phyloP scores from a whole-genome alignment of 1,139 yeast species.

The Geotrichum cucujoidarum region DNA sequence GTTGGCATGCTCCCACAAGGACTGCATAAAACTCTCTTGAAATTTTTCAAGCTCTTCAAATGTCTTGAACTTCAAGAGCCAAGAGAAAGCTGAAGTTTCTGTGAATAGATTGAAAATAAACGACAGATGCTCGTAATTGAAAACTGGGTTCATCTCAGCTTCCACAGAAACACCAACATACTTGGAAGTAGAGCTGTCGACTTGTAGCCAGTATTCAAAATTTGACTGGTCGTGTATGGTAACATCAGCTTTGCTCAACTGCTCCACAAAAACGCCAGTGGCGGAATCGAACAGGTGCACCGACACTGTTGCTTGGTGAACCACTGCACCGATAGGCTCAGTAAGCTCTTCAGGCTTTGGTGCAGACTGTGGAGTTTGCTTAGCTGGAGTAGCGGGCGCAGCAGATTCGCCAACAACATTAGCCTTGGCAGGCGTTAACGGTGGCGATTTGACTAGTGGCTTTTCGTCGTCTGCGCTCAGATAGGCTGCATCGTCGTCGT shows the following conservation, averaged over 20 bases:
- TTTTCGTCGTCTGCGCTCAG: conserved; percentile 1
- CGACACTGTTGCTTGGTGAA: conserved; percentile 33
- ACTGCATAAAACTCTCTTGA: conserved; percentile 48
- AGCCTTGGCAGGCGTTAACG: not conserved
- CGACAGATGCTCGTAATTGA: conserved; percentile 52
- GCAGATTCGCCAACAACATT: not conserved
- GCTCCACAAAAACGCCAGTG: conserved; percentile 47
- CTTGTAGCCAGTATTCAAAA: conserved; percentile 52
- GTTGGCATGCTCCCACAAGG: conserved; percentile 61
- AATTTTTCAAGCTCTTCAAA: conserved; percentile 45
- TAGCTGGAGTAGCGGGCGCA: conserved; percentile 7
- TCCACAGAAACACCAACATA: conserved; percentile 45
- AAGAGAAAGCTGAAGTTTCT: conserved; percentile 48
- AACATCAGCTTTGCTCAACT: conserved; percentile 37
- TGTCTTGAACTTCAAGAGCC: conserved; percentile 53
- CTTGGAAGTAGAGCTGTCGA: conserved; percentile 34
- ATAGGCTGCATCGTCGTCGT: conserved; percentile 1
- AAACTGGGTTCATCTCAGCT: conserved; percentile 58
- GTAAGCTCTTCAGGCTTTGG: conserved; percentile 17
- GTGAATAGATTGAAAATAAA: conserved; percentile 61
- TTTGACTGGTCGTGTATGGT: conserved; percentile 46
- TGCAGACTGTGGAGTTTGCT: not conserved
- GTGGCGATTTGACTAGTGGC: not conserved
- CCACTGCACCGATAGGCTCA: conserved; percentile 5
- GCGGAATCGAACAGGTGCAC: conserved; percentile 55